A percentile compares a stretch with the other conserved stretches of the same genome.
Conservation (phyloP, 345 rosid genomes). For the Alliaria petiolata region DNA sequence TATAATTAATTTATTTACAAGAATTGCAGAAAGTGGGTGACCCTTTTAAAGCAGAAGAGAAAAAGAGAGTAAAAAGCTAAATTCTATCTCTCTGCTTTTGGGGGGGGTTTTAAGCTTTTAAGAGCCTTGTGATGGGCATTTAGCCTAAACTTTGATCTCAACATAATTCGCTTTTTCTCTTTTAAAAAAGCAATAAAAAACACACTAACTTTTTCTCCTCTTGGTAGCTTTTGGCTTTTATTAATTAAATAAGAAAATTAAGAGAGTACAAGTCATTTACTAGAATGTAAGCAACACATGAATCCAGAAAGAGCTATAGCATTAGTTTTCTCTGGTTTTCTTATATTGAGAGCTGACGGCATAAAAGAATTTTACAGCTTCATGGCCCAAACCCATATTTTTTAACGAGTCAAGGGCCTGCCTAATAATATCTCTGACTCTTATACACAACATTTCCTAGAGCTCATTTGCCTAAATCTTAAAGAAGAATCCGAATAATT, state of each 20-base stretch:
- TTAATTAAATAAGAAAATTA: background rate
- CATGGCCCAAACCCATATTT: too few species aligned
- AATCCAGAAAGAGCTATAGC: too few species aligned
- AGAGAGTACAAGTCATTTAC: background rate
- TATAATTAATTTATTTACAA: conserved; percentile 24
- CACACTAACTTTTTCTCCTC: conserved; percentile 29
- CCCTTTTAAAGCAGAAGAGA: conserved; percentile 51
- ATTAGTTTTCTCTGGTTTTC: too few species aligned
- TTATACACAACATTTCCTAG: background rate
- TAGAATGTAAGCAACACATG: too few species aligned
- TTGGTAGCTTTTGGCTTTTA: background rate
- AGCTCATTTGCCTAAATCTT: background rate
- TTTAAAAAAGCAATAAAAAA: conserved; percentile 21
- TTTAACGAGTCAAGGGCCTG: background rate
- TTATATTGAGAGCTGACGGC: too few species aligned
- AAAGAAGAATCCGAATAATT: background rate
- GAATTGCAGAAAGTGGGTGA: conserved; percentile 74
- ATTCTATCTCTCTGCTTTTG: conserved; percentile 36
- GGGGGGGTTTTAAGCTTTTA: conserved; percentile 29
- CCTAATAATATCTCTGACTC: background rate
- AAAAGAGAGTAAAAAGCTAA: conserved; percentile 21
- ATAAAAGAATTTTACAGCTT: too few species aligned
- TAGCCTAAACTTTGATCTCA: conserved; percentile 25
- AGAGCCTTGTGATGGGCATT: conserved; percentile 37
- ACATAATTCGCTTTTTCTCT: conserved; percentile 15